These are phyloP conservation scores for Fusarium tjaetaba DNA, from an alignment of 2,329 filamentous ascomycete species.

Conservation along the genomic window DNA sequence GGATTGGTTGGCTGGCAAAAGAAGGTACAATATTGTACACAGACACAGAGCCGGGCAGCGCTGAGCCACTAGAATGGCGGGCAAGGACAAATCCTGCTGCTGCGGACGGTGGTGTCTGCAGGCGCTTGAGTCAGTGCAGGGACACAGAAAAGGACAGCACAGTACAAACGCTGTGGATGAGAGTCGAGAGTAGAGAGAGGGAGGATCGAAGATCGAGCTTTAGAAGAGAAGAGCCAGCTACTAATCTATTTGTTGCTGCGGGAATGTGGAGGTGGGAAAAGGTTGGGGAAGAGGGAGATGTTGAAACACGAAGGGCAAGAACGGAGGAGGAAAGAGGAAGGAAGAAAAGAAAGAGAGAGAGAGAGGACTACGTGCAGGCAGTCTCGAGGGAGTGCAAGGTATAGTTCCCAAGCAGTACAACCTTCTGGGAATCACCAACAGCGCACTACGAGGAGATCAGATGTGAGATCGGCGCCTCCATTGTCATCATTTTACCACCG, in stretches of 20 bases:
- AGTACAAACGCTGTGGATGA: conserved; percentile 16
- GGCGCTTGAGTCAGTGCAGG: conserved; percentile 31
- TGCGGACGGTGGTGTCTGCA: conserved; percentile 34
- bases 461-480: conserved; percentile 38
- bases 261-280: conserved; percentile 29
- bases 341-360: conserved; percentile 19
- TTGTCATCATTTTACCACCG: conserved; percentile 26
- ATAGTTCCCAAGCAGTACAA: conserved; percentile 24
- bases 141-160: conserved; percentile 1
- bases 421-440: conserved; percentile 28
- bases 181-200: background rate
- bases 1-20: conserved; percentile 19
- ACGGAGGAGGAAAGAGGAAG: conserved; percentile 23
- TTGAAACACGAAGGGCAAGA: conserved; percentile 29
- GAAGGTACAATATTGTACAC: conserved; percentile 23
- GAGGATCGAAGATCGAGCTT: conserved; percentile 18
- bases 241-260: conserved; percentile 21
- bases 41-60: conserved; percentile 36
- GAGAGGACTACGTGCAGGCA: conserved; percentile 21
- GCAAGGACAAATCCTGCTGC: conserved; percentile 38
- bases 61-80: conserved; percentile 38
- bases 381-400: conserved; percentile 10
- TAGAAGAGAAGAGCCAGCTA: conserved; percentile 18
- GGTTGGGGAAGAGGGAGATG: conserved; percentile 21
- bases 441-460: conserved; percentile 21